Percentiles rank a stretch among this genome's conserved stretches.
Evolutionary conservation across 805 yeast species (phyloP).

Genomic region (Hanseniaspora nectarophila): DNA sequence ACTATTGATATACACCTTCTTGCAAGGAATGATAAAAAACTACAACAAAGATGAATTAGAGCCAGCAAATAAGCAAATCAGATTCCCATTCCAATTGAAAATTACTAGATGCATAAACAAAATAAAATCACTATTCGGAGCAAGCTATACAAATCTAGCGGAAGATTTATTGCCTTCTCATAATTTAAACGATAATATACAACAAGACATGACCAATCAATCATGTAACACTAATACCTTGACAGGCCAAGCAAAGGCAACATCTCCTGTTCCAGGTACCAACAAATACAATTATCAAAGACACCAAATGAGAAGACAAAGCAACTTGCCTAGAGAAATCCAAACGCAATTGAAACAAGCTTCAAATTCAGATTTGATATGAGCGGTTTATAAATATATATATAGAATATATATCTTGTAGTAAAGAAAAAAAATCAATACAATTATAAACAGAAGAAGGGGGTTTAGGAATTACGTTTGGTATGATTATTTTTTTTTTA

Average conservation of each 20-base stretch:
- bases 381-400: too few species aligned
- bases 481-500: too few species aligned
- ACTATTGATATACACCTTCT: slow-evolving; percentile 35
- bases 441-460: too few species aligned
- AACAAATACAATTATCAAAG: slow-evolving; percentile 11
- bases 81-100: slow-evolving; percentile 11
- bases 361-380: not conserved
- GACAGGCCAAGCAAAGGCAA: not conserved
- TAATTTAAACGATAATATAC: not conserved
- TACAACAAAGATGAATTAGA: not conserved
- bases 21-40: slow-evolving; percentile 22
- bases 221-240: slow-evolving; percentile 1
- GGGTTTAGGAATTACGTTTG: too few species aligned
- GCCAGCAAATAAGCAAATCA: slow-evolving; percentile 17
- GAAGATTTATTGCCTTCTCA: not conserved
- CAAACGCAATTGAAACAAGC: not conserved
- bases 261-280: not conserved
- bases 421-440: too few species aligned
- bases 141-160: not conserved
- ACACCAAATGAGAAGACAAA: slow-evolving; percentile 15
- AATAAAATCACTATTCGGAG: slow-evolving; percentile 21
- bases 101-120: slow-evolving; percentile 20
- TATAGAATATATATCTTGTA: too few species aligned
- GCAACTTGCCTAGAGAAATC: slow-evolving; percentile 9
- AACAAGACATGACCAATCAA: not conserved